These are phyloP conservation scores for Tetratostichococcus sp. DNA, from an alignment of 139 green algal species.

Conservation along the genomic window DNA sequence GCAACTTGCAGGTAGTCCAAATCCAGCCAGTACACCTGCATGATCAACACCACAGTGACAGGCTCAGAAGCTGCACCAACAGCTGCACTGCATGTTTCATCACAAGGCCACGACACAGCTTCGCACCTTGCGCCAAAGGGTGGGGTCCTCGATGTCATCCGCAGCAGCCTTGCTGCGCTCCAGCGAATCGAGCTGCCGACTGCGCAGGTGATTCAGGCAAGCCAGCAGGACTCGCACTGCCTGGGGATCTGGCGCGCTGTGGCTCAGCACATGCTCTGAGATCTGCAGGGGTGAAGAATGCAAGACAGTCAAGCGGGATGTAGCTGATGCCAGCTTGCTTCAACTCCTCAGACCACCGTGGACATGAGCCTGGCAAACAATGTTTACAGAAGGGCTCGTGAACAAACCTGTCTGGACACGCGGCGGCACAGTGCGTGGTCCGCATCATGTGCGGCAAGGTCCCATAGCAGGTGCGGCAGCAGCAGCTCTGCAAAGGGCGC, in stretches of 20 bases:
- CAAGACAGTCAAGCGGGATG: too few relatives aligned
- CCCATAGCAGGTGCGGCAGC: conserved; percentile 44
- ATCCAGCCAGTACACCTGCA: conserved; percentile 68
- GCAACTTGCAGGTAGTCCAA: conserved; percentile 69
- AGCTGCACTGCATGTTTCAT: too few relatives aligned
- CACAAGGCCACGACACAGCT: too few relatives aligned
- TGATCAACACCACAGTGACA: too few relatives aligned
- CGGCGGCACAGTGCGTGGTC: conserved; percentile 3
- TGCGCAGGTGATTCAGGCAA: conserved; percentile 49
- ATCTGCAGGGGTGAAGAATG: too few relatives aligned
- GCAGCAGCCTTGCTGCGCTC: background rate
- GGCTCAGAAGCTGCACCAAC: too few relatives aligned
- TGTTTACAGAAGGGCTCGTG: background rate
- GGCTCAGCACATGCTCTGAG: conserved; percentile 14
- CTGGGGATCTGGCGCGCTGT: conserved; percentile 20
- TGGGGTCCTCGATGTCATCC: background rate
- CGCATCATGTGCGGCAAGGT: conserved; percentile 30
- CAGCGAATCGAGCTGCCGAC: conserved; percentile 23
- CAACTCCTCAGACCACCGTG: too few relatives aligned
- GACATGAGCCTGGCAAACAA: too few relatives aligned
- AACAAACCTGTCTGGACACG: conserved; percentile 9
- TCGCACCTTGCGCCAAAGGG: conserved; percentile 13
- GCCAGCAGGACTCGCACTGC: conserved; percentile 47
- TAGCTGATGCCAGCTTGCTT: too few relatives aligned
- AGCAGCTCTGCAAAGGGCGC: conserved; percentile 52